Evolutionary conservation across 805 yeast species (phyloP), one percentile per base, ranked within the genome.

Genomic region (Tetrapisispora iriomotensis): DNA sequence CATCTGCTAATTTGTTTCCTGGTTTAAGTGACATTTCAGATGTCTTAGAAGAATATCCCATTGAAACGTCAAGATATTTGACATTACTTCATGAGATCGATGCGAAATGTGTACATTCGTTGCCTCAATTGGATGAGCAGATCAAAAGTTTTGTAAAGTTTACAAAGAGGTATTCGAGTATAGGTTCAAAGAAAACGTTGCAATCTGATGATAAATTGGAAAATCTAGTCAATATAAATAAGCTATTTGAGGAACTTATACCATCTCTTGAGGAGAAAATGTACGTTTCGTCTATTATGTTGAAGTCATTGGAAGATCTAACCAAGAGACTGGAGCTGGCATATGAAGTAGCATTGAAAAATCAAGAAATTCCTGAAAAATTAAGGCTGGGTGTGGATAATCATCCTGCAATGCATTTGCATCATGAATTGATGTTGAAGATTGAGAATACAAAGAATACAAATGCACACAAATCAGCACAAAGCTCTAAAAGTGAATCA

Each of bases 201-300:
- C 13, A 39, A 19, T 27, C 25, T 29, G 29, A 26, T 18, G 52
- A 61, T 13, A 58, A 57, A 40, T 39, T 50, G 39, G 42, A 51
- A 24, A 55, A 58, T 45, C 35, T 54, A 19, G 62, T 58, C 28
- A 40, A 44, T 10, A 66, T 75, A 23, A 67, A 71, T 24, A 48
- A 49, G 13, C 47, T 67, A 25, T 65, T 76, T 15, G 66, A 69
- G 45, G 95, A 84, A 42, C 68, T 90, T 40, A 77, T 90, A 67
- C 96, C 97, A 1, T 84, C 95, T 45, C 63, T 90, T 40, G 97
- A 90, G 57, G 96, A 92, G 58, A 92, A 92, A 62, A 86, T 92
- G 94, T 96, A 90, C 59, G 96, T 92, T 30, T 90, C 96, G 4
- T 80, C 90, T 1, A 79, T 85, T 29, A 96, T 96, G 18, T 72